Evolutionary conservation across 352 stramenopile genomes (phyloP).

Genomic region (Globisporangium viniferum): DNA sequence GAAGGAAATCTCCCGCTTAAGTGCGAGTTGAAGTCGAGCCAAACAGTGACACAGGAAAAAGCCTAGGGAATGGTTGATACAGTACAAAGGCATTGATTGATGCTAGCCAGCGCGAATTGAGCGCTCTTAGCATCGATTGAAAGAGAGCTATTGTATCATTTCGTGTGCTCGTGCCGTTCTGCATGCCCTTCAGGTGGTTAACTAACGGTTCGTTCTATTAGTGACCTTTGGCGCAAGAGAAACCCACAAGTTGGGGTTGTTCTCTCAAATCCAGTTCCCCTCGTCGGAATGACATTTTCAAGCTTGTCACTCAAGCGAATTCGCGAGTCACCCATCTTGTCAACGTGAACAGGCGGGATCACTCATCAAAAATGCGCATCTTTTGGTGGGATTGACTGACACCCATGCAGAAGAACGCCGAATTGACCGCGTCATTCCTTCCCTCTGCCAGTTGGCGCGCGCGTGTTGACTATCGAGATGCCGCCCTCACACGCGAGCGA

Average conservation of each 20-base stretch:
- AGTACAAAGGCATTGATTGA: too few relatives aligned
- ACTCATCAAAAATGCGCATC: slow-evolving; percentile 7
- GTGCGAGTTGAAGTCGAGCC: slow-evolving; percentile 7
- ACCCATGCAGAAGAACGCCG: neutral
- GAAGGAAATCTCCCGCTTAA: neutral
- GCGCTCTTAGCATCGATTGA: too few relatives aligned
- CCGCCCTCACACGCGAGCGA: neutral
- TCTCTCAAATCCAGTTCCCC: neutral
- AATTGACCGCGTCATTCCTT: neutral
- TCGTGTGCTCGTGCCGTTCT: too few relatives aligned
- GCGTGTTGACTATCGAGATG: neutral
- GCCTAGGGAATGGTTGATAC: too few relatives aligned
- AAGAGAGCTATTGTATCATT: too few relatives aligned
- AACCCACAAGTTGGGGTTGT: too few relatives aligned
- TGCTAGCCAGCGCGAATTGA: too few relatives aligned
- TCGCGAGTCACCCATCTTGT: neutral
- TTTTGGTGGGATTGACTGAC: neutral
- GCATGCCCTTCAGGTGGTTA: too few relatives aligned
- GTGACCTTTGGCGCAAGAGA: too few relatives aligned
- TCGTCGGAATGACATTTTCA: neutral
- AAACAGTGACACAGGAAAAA: neutral
- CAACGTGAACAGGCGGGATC: neutral
- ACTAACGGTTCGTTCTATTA: too few relatives aligned
- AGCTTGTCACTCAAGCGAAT: neutral
- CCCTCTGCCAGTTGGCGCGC: neutral